Base-by-base conservation (phyloP, 2,329 filamentous ascomycete genomes). In the Talaromyces amestolkiae region DNA sequence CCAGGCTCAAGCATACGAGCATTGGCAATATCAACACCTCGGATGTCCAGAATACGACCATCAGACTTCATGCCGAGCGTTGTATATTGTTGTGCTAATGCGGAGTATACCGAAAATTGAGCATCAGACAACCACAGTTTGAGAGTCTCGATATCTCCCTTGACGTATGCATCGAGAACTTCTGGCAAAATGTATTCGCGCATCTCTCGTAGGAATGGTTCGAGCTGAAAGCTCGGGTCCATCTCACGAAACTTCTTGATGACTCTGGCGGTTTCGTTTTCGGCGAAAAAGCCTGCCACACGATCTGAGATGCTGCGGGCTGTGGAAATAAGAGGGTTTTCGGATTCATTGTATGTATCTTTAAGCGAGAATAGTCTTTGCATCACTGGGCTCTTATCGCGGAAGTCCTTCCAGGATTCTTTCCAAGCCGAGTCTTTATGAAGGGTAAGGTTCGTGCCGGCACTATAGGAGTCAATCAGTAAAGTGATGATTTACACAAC, bases 381-480 rank as follows among this genome's bases (percentile, higher is more conserved):
- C 77, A 97, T 91, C 66, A 97, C 80, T 71, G 90, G 92, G 79
- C 90, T 97, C 69, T 88, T 88, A 77, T 99, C 95, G 69, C 91
- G 90, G 86, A 98, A 99, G 61, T 95, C 91, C 73, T 90, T 88
- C 95, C 95, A 99, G n/a, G 93, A 92, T 78, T 98, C 94, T 81
- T 97, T 97, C 92, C 94, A 98, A 24, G 91, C 91, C 15, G 95
- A 89, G 72, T 99, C 95, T 80, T 99, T 99, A 84, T 99, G 95
- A 0, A 99, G 78, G 0, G 94, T 98, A 58, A 99, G 83, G 75
- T 96, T 96, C 65, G 93, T 97, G 67, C 95, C 95, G 66, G 95
- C 95, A 66, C 95, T 97, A 70, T 61, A 9, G 35, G 22, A 43
- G 60, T 43, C 15, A 61, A 69, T 81, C 75, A 80, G 77, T 72